These are phyloP conservation scores for Aspergillus chevalieri DNA, from an alignment of 2,329 filamentous ascomycete genomes.

Conservation along the genomic window DNA sequence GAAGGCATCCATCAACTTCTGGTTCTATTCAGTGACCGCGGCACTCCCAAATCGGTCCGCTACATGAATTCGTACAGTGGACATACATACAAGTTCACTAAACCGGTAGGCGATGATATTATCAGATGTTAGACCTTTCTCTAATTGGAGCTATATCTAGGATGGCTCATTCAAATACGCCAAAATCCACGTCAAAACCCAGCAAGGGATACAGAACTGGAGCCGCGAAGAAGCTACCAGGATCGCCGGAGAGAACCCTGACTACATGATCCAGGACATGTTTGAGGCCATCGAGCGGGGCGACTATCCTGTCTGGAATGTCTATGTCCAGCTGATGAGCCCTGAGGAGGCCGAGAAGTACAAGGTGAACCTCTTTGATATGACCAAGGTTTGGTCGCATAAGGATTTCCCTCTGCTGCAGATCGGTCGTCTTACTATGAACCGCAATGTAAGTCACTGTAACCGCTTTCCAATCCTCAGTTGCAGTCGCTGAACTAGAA, in stretches of 20 bases:
- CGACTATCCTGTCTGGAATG: conserved; percentile 66
- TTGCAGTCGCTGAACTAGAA: neutral
- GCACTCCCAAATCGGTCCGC: conserved; percentile 57
- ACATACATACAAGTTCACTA: conserved; percentile 60
- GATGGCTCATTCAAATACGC: conserved; percentile 59
- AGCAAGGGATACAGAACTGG: conserved; percentile 43
- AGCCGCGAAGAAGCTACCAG: conserved; percentile 64
- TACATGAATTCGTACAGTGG: conserved; percentile 60
- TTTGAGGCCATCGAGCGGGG: conserved; percentile 65
- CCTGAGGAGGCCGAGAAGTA: conserved; percentile 67
- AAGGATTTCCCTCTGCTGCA: conserved; percentile 65
- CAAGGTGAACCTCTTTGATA: conserved; percentile 75
- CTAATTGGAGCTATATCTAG: conserved; percentile 4
- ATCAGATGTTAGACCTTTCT: neutral
- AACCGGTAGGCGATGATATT: conserved; percentile 28
- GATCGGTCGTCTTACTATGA: conserved; percentile 70
- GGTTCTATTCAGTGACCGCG: conserved; percentile 57
- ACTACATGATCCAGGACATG: conserved; percentile 72
- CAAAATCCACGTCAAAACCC: conserved; percentile 47
- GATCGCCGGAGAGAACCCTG: conserved; percentile 64
- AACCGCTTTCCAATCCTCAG: neutral
- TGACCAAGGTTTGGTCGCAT: conserved; percentile 78
- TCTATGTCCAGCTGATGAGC: conserved; percentile 68
- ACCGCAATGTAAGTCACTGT: conserved; percentile 53
- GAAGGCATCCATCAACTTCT: conserved; percentile 58